A percentile compares a stretch with the other conserved stretches of the same genome.
phyloP scores from a whole-genome alignment of 164 flowering plant species.

The Vitis vinifera region DNA sequence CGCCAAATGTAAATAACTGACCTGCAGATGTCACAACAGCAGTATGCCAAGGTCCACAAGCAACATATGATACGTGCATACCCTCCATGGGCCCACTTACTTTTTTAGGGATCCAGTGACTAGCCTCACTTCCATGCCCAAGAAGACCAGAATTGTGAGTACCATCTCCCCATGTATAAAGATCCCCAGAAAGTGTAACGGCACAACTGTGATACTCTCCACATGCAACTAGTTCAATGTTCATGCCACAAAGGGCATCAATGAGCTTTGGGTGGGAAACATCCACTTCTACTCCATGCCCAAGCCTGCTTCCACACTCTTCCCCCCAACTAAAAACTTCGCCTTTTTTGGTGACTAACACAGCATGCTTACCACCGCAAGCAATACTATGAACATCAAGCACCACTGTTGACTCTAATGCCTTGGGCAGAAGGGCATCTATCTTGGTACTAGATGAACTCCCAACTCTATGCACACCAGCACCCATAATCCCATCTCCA shows the following conservation, averaged over 20 bases:
- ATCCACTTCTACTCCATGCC: constrained; percentile 82
- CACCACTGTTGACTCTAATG: constrained; percentile 68
- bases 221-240: constrained; percentile 76
- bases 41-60: constrained; percentile 99
- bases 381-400: constrained; percentile 79
- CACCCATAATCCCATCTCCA: constrained; percentile 70
- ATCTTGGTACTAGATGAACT: constrained; percentile 32
- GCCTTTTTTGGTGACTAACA: constrained; percentile 78
- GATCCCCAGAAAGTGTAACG: constrained; percentile 77
- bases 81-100: constrained; percentile 71
- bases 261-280: constrained; percentile 72
- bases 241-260: constrained; percentile 61
- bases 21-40: constrained; percentile 78
- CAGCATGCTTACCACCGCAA: constrained; percentile 85
- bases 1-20: constrained; percentile 92
- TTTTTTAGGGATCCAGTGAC: constrained; percentile 86
- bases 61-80: constrained; percentile 55
- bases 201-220: constrained; percentile 96
- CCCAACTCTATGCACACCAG: constrained; percentile 49
- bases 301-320: constrained; percentile 89
- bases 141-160: constrained; percentile 60
- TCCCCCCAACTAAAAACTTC: constrained; percentile 96
- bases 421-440: constrained; percentile 75
- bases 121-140: constrained; percentile 77
- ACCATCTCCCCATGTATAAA: constrained; percentile 96